Evolutionary conservation across 768 basidiomycete species (phyloP).

Genomic region (Chalciporus piperatus): DNA sequence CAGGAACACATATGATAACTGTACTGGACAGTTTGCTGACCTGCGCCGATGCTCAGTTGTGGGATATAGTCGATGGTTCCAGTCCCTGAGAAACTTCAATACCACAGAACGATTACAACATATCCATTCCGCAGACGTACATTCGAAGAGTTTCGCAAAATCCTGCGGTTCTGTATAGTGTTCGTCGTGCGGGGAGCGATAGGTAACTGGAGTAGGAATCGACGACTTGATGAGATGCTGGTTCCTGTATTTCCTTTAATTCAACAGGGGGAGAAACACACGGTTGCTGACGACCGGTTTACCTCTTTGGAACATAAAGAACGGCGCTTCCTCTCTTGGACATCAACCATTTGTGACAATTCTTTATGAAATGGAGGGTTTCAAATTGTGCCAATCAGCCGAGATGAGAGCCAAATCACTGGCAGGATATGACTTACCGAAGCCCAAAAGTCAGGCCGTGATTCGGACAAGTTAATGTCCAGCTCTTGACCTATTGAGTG

Average conservation of each 20-base stretch:
- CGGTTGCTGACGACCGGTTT: background rate
- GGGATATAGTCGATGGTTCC: constrained; percentile 59
- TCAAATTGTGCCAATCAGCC: background rate
- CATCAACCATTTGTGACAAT: constrained; percentile 85
- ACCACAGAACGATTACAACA: background rate
- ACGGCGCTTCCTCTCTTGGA: constrained; percentile 65
- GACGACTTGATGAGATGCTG: constrained; percentile 60
- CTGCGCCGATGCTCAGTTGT: constrained; percentile 51
- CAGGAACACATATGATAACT: background rate
- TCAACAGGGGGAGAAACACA: background rate
- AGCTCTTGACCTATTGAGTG: constrained; percentile 75
- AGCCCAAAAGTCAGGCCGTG: constrained; percentile 73
- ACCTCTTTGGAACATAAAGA: constrained; percentile 72
- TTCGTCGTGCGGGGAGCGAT: constrained; percentile 46
- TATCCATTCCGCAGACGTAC: constrained; percentile 21
- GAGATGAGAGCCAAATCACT: background rate
- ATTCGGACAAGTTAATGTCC: constrained; percentile 52
- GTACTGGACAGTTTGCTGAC: constrained; percentile 28
- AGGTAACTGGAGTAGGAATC: constrained; percentile 54
- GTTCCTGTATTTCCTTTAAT: constrained; percentile 40
- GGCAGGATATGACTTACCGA: constrained; percentile 45
- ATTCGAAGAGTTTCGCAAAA: constrained; percentile 53
- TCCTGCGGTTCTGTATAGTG: constrained; percentile 26
- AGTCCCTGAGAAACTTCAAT: background rate
- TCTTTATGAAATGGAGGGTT: constrained; percentile 47